Evolutionary conservation across 2,329 filamentous ascomycete species (phyloP).

Genomic region (Hymenoscyphus fraxineus): DNA sequence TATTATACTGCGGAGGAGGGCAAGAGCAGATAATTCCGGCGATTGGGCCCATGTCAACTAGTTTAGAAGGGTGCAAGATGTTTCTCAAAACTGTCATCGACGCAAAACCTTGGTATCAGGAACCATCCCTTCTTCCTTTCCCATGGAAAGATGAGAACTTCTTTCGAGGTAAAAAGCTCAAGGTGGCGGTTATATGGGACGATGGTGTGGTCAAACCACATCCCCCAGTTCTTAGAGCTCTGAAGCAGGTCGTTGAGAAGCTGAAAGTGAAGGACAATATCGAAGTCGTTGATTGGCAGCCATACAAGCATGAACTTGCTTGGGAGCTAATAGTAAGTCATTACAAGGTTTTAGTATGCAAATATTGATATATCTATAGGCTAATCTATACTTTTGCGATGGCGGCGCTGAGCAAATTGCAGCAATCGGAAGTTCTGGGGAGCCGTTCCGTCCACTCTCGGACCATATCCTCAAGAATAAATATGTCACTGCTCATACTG

Average conservation of each 20-base stretch:
- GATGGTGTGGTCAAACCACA: slow-evolving; percentile 59
- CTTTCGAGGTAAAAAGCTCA: slow-evolving; percentile 44
- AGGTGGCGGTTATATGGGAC: slow-evolving; percentile 57
- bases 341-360: slow-evolving; percentile 7
- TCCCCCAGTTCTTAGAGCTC: slow-evolving; percentile 54
- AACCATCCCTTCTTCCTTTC: slow-evolving; percentile 50
- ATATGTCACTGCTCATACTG: slow-evolving; percentile 40
- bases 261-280: slow-evolving; percentile 43
- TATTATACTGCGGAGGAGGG: slow-evolving; percentile 24
- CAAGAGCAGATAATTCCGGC: slow-evolving; percentile 42
- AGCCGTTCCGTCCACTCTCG: slow-evolving; percentile 56
- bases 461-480: slow-evolving; percentile 54
- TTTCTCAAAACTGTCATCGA: slow-evolving; percentile 41
- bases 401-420: slow-evolving; percentile 51
- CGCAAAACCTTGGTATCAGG: slow-evolving; percentile 48
- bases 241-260: slow-evolving; percentile 51
- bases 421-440: slow-evolving; percentile 49
- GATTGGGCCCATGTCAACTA: slow-evolving; percentile 52
- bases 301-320: slow-evolving; percentile 49
- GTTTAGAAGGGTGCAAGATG: slow-evolving; percentile 44
- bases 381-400: slow-evolving; percentile 53
- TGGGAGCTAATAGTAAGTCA: slow-evolving; percentile 45
- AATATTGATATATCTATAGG: slow-evolving; percentile 12
- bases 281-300: slow-evolving; percentile 54
- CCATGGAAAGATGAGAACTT: slow-evolving; percentile 44